phyloP scores from a whole-genome alignment of 768 basidiomycete genomes.

The Suillus tomentosus region DNA sequence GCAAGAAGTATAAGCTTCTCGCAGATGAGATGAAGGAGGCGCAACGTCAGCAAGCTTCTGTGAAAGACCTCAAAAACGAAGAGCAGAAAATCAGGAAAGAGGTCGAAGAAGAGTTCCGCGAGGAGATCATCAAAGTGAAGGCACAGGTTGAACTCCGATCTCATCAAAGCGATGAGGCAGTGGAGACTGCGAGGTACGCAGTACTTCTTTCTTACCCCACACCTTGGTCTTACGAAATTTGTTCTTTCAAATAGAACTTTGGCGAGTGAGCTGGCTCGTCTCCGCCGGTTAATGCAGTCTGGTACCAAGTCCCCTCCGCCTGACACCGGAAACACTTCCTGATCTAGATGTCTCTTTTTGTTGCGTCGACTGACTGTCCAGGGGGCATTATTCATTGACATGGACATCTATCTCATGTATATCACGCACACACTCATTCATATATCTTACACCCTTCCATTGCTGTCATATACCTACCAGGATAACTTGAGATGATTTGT shows the following conservation, averaged over 20 bases:
- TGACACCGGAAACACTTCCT: slow-evolving; percentile 8
- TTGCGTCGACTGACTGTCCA: not conserved
- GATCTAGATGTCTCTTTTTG: slow-evolving; percentile 4
- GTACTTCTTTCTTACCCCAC: not conserved
- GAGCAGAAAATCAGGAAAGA: slow-evolving; percentile 52
- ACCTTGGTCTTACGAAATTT: not conserved
- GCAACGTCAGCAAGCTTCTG: slow-evolving; percentile 45
- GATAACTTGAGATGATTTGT: slow-evolving; percentile 23
- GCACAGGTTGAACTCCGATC: slow-evolving; percentile 54
- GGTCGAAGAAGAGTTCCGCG: slow-evolving; percentile 61
- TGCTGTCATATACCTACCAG: slow-evolving; percentile 29
- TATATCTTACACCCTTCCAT: slow-evolving; percentile 17
- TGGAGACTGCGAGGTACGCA: slow-evolving; percentile 63
- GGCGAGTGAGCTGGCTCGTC: slow-evolving; percentile 62
- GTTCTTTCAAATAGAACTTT: slow-evolving; percentile 48
- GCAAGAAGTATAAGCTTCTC: slow-evolving; percentile 68
- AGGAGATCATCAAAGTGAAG: slow-evolving; percentile 57
- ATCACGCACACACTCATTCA: slow-evolving; percentile 32
- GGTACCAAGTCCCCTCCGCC: slow-evolving; percentile 39
- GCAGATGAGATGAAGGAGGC: slow-evolving; percentile 61
- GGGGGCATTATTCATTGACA: slow-evolving; percentile 10
- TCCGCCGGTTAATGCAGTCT: slow-evolving; percentile 73
- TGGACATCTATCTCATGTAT: slow-evolving; percentile 36
- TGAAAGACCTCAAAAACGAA: slow-evolving; percentile 53
- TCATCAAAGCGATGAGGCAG: slow-evolving; percentile 57